A percentile compares a stretch with the other conserved stretches of the same genome.
These are phyloP conservation scores for Phytopythium montanum DNA, from an alignment of 352 stramenopile genomes.

Conservation along the genomic window DNA sequence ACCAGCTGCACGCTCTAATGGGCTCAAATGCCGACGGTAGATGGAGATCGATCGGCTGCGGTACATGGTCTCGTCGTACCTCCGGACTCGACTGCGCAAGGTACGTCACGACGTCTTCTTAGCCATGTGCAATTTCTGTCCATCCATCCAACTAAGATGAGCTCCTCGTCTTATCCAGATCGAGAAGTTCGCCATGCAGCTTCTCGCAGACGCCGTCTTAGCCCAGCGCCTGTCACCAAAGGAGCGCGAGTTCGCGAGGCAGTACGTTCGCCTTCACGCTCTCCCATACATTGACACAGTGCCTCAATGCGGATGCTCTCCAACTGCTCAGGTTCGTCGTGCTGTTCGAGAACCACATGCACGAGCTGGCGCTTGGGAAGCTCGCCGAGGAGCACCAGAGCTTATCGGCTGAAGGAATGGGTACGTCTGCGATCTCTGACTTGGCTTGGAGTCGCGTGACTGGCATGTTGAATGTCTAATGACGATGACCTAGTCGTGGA, in stretches of 20 bases:
- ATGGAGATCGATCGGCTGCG: conserved; percentile 87
- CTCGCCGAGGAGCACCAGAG: conserved; percentile 61
- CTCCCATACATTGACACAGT: neutral
- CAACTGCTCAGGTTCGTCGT: conserved; percentile 32
- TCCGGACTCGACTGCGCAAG: conserved; percentile 74
- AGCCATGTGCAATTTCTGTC: too few relatives aligned
- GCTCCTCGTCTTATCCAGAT: conserved; percentile 31
- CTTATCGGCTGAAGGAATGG: conserved; percentile 61
- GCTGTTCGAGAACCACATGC: conserved; percentile 72
- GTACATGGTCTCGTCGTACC: conserved; percentile 82
- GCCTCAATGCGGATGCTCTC: neutral
- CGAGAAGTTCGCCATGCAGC: conserved; percentile 66
- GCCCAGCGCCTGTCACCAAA: conserved; percentile 63
- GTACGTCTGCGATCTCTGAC: conserved; percentile 22
- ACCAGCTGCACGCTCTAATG: neutral
- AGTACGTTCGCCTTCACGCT: conserved; percentile 31
- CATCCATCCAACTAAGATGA: neutral
- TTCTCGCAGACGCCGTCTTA: conserved; percentile 42
- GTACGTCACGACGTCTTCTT: conserved; percentile 14
- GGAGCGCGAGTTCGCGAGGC: conserved; percentile 68
- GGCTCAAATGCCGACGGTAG: conserved; percentile 12
- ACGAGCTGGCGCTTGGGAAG: conserved; percentile 56
- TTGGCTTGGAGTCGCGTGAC: neutral
- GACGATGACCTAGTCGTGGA: too few relatives aligned
- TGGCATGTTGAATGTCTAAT: too few relatives aligned